These are phyloP conservation scores for Candida glaebosa DNA, from an alignment of 805 yeast genomes.

Conservation along the genomic window DNA sequence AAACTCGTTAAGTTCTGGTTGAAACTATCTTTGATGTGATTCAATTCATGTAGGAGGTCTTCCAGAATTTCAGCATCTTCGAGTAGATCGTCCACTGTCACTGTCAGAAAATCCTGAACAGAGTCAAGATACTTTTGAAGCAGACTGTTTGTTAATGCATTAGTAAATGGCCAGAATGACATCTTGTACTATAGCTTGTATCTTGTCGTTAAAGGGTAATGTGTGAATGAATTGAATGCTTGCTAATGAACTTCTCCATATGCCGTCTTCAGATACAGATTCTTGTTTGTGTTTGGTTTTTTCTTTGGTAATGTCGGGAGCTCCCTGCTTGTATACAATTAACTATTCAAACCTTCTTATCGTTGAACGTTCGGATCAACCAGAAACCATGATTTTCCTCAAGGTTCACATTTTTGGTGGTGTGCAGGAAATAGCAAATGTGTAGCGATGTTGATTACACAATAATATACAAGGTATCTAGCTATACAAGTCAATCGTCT, in stretches of 20 bases:
- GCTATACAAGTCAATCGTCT: background rate
- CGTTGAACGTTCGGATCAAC: background rate
- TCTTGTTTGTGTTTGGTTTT: no score
- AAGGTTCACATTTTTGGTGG: background rate
- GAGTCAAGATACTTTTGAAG: slow-evolving; percentile 41
- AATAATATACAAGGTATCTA: background rate
- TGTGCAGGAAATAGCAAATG: no score
- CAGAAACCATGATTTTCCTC: background rate
- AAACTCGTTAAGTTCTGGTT: slow-evolving; percentile 24
- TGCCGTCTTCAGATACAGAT: background rate
- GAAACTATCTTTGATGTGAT: slow-evolving; percentile 32
- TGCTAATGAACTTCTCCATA: no score
- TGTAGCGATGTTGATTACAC: no score
- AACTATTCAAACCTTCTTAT: background rate
- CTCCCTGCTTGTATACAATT: background rate
- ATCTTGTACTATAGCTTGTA: slow-evolving; percentile 13
- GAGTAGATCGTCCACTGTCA: slow-evolving; percentile 31
- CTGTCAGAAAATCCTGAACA: slow-evolving; percentile 27
- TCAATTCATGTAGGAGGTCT: slow-evolving; percentile 36
- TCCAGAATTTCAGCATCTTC: slow-evolving; percentile 31
- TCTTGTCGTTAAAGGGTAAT: no score
- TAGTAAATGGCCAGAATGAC: slow-evolving; percentile 48
- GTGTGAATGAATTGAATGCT: no score
- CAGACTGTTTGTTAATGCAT: slow-evolving; percentile 32
- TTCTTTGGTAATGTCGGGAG: no score